Evolutionary conservation across 345 rosid genomes (phyloP), one percentile per base, ranked within the genome.

Genomic region (Eutrema yunnanense): DNA sequence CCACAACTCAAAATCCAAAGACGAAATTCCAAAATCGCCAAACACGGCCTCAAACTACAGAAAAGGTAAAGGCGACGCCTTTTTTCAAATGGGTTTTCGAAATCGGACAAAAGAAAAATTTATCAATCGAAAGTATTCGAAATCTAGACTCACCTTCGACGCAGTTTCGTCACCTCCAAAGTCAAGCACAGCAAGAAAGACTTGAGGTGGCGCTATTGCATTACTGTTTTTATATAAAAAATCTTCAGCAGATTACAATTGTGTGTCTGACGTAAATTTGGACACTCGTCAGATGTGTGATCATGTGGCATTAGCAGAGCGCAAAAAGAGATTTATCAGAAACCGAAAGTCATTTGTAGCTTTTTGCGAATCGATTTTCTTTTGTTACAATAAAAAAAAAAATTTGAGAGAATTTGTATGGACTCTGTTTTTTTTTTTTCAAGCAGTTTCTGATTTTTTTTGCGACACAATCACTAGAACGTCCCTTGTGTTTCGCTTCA

Each of bases 201-300:
- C 46, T 44, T 22, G 69, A 22, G 33, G 6, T 52, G 2, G 36
- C n/a, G 19, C 34, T 51, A 29, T 41, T 50, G 16, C 38, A 12
- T 12, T 51, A 36, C 4, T 8, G 5, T 59, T 49, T 38, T 48
- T 38, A 33, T 56, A 47, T 26, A 7, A n/a, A 6, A 52, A 33
- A 46, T n/a, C 12, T 37, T 9, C 37, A 32, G 53, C 46, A 37
- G 70, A 69, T 69, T 29, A 75, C 63, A 54, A 68, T 22, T 69
- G 74, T 61, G 78, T 75, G 79, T 68, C 69, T 47, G 63, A 68
- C 63, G 41, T 62, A 30, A 62, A 46, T 68, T 54, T 53, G 73
- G 73, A 61, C 74, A 62, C 74, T 62, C 79, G 74, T 75, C 74
- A 47, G 11, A 75, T 75, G 43, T 19, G 22, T 46, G 46, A 61